A percentile compares a stretch with the other conserved stretches of the same genome.
Evolutionary conservation across 257 asterid genomes (phyloP).

Genomic region (Solanum peruvianum): DNA sequence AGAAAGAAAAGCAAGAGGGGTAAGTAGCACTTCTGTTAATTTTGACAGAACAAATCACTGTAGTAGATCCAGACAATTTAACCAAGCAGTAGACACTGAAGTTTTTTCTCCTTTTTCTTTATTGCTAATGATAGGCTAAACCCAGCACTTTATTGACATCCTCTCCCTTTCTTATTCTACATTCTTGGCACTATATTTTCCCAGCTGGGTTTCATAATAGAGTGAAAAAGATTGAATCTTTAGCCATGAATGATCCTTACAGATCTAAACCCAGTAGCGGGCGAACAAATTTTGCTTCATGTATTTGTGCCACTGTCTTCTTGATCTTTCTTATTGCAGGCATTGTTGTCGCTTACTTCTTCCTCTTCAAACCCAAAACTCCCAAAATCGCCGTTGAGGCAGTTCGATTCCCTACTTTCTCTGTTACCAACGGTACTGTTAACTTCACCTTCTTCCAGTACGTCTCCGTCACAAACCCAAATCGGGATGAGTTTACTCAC

Average conservation of each 20-base stretch:
- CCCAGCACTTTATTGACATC: background rate
- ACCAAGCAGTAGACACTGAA: background rate
- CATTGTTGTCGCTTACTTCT: conserved; percentile 55
- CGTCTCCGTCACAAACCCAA: conserved; percentile 84
- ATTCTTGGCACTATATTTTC: background rate
- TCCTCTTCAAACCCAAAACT: conserved; percentile 68
- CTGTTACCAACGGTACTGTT: conserved; percentile 67
- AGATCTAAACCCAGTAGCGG: conserved; percentile 44
- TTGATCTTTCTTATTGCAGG: conserved; percentile 46
- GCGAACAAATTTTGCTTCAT: conserved; percentile 70
- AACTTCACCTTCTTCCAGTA: conserved; percentile 77
- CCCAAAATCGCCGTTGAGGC: conserved; percentile 80
- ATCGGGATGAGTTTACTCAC: conserved; percentile 86
- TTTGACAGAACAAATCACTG: background rate
- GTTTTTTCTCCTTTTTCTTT: background rate
- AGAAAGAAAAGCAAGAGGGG: background rate
- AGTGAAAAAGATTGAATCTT: background rate
- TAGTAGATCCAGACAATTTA: background rate
- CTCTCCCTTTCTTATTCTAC: background rate
- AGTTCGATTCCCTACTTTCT: conserved; percentile 76
- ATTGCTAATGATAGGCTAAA: background rate
- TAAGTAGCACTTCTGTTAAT: background rate
- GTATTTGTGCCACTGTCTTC: conserved; percentile 68
- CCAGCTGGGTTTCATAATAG: background rate
- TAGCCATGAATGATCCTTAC: conserved; percentile 38